A percentile compares a stretch with the other conserved stretches of the same genome.
Evolutionary conservation across 768 basidiomycete species (phyloP).

Genomic region (Cystobasidium ongulense): DNA sequence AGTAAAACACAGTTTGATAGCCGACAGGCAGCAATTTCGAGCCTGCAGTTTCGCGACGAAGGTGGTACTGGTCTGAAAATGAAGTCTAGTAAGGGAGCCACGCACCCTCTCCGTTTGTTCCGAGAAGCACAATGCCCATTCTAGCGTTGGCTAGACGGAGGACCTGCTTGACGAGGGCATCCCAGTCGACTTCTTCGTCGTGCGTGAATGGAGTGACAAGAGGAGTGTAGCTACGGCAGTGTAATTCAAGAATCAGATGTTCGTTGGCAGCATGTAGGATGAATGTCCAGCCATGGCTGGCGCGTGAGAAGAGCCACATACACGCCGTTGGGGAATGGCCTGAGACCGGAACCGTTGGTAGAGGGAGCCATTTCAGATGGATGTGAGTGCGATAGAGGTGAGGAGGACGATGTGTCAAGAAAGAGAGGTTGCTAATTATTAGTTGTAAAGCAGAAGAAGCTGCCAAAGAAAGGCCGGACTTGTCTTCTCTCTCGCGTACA

Average conservation of each 20-base stretch:
- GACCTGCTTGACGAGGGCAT: constrained; percentile 61
- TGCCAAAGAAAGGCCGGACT: no score
- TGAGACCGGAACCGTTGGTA: constrained; percentile 11
- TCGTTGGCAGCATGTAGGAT: no score
- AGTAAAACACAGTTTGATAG: neutral
- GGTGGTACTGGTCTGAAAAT: neutral
- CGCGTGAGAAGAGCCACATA: neutral
- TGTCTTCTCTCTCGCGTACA: no score
- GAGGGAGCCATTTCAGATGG: neutral
- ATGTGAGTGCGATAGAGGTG: neutral
- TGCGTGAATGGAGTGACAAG: constrained; percentile 62
- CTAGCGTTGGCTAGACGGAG: constrained; percentile 63
- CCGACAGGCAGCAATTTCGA: constrained; percentile 3
- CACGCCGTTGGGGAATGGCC: constrained; percentile 28
- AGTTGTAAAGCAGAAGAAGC: neutral
- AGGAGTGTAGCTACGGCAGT: constrained; percentile 65
- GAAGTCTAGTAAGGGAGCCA: neutral
- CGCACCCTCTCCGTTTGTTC: constrained; percentile 49
- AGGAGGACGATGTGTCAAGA: neutral
- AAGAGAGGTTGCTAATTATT: neutral
- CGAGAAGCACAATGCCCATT: constrained; percentile 41
- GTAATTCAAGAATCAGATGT: no score
- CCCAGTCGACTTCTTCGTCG: constrained; percentile 62
- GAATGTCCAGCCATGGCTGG: neutral
- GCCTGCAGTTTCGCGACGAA: neutral